Conservation (phyloP, 352 stramenopile species). For the Phytophthora rubi region DNA sequence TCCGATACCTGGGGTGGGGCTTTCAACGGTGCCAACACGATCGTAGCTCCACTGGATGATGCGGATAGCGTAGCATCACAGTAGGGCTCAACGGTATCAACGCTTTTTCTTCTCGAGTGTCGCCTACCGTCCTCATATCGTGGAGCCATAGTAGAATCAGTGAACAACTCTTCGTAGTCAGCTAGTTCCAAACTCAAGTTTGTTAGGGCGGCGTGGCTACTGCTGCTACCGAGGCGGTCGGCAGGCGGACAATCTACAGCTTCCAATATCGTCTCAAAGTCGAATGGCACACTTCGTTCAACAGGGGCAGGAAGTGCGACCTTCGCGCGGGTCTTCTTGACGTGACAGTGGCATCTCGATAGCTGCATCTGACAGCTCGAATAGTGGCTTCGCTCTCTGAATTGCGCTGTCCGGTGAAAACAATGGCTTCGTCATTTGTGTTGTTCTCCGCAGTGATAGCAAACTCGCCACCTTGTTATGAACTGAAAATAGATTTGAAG, state of each 20-base stretch:
- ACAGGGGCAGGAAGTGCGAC: not conserved
- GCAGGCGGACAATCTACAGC: slow-evolving; percentile 6
- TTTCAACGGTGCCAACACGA: slow-evolving; percentile 23
- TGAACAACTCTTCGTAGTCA: slow-evolving; percentile 15
- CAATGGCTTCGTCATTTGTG: slow-evolving; percentile 20
- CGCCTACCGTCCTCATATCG: not conserved
- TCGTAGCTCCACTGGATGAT: not conserved
- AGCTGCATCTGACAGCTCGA: slow-evolving; percentile 38
- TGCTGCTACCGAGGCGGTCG: not conserved
- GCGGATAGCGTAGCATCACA: not conserved
- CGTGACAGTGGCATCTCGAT: slow-evolving; percentile 5
- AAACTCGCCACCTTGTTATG: slow-evolving; percentile 10
- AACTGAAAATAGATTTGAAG: slow-evolving; percentile 28
- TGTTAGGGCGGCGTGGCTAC: slow-evolving; percentile 1
- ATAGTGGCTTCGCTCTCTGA: slow-evolving; percentile 40
- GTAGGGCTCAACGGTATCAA: not conserved
- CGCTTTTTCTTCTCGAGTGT: not conserved
- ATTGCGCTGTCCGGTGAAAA: slow-evolving; percentile 36
- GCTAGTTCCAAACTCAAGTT: slow-evolving; percentile 28
- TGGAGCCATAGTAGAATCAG: slow-evolving; percentile 3
- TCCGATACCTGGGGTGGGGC: slow-evolving; percentile 8
- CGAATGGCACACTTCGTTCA: slow-evolving; percentile 22
- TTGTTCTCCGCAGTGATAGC: slow-evolving; percentile 18
- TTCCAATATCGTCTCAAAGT: slow-evolving; percentile 26
- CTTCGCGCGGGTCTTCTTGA: slow-evolving; percentile 7